These are phyloP conservation scores for Aspergillus viridinutans DNA, from an alignment of 2,329 filamentous ascomycete genomes.

Conservation along the genomic window DNA sequence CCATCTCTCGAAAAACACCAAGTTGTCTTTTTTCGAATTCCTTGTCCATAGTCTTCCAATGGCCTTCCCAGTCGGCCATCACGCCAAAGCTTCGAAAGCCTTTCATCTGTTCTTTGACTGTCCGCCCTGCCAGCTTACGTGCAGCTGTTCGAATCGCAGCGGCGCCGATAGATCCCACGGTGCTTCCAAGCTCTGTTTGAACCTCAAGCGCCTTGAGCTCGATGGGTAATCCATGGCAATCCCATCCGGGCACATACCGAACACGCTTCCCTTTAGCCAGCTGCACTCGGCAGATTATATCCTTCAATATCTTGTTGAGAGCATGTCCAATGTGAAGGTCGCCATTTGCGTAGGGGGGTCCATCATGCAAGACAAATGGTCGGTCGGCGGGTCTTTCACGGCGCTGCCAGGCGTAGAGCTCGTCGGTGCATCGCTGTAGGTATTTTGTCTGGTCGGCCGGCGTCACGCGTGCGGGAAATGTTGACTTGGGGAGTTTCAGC, in stretches of 20 bases:
- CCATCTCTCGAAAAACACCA: conserved; percentile 58
- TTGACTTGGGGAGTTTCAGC: conserved; percentile 69
- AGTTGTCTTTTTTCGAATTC: conserved; percentile 59
- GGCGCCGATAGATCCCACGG: conserved; percentile 30
- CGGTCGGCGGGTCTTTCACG: conserved; percentile 48
- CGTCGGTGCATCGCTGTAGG: conserved; percentile 74
- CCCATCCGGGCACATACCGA: conserved; percentile 88
- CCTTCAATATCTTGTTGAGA: conserved; percentile 94
- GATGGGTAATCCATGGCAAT: conserved; percentile 95
- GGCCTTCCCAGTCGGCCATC: conserved; percentile 61
- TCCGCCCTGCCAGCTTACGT: conserved; percentile 51
- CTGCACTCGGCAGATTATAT: conserved; percentile 81
- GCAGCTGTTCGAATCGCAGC: conserved; percentile 53
- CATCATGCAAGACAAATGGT: conserved; percentile 84
- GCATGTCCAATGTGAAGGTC: conserved; percentile 88
- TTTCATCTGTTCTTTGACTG: conserved; percentile 56
- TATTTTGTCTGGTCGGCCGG: conserved; percentile 51
- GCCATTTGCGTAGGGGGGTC: conserved; percentile 94
- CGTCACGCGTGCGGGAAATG: conserved; percentile 55
- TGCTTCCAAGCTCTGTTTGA: conserved; percentile 35
- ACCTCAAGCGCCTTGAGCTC: conserved; percentile 85
- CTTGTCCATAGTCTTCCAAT: conserved; percentile 61
- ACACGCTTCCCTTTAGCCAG: conserved; percentile 73
- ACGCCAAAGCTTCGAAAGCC: conserved; percentile 58
- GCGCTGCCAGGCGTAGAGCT: conserved; percentile 85